Evolutionary conservation across 2,329 filamentous ascomycete species (phyloP), one percentile per base, ranked within the genome.

Genomic region (Tolypocladium tropicale): DNA sequence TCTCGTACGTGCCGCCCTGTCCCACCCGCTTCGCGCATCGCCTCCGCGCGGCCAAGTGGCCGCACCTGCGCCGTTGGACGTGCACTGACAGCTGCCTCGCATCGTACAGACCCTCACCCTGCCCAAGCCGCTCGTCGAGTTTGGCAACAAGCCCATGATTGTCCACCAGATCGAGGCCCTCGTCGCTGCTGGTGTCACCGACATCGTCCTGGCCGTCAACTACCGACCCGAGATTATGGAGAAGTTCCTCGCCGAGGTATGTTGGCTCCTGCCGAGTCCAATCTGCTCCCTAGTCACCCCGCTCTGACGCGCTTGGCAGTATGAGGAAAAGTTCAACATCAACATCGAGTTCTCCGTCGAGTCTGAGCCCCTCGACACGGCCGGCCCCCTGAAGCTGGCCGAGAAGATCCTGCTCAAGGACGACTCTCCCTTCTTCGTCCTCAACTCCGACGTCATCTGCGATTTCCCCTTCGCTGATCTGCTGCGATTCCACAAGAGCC

Each of bases 111-210:
- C 93, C 66, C 85, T 99, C 70, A 96, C 94, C 53, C 89, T 96
- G 64, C 93, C 93, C 60, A 99, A 97, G 77, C 93, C 94, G 63
- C 83, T 99, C 64, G 94, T 99, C 69, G 93, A 99, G 78, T 99
- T 99, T 70, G 91, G 85, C 70, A 99, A 99, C 83, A 93, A 94
- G 78, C 94, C 92, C 72, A 99, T 99, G 93, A 97, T 99, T 74
- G 82, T 95, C 69, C 93, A 97, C 77, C 93, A 99, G 77, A 90
- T 99, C 67, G 91, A 96, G 78, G 91, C 90, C 63, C 83, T 99
- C 64, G 93, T 94, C 64, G 88, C 86, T 58, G 93, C 91, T 57
- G 93, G 93, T 72, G 94, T 97, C 62, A 97, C 90, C 60, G 92
- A 97, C 77, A 95, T 99, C 68, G 93, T 99, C 56, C 84, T 99